Conservation (phyloP, 1,284 basidiomycete genomes). For the Ganoderma multipileum region DNA sequence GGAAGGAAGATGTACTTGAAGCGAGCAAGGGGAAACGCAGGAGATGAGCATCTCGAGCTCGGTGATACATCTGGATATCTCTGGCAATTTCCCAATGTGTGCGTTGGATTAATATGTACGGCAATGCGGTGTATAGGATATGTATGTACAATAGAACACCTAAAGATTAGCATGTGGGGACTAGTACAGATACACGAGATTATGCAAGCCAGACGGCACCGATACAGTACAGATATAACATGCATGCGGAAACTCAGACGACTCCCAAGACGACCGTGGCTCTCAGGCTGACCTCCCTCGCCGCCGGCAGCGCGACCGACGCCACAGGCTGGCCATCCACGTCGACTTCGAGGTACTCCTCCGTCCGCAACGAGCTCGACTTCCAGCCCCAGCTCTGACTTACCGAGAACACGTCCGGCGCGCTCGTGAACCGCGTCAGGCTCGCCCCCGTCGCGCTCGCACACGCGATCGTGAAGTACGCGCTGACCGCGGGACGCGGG, state of each 20-base stretch:
- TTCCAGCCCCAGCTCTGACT: conserved; percentile 87
- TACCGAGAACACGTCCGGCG: conserved; percentile 86
- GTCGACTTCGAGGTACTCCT: conserved; percentile 63
- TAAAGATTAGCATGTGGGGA: background rate
- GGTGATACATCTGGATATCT: background rate
- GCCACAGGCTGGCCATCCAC: conserved; percentile 40
- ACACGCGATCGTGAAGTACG: conserved; percentile 88
- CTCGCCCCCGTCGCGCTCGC: conserved; percentile 83
- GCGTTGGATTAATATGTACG: background rate
- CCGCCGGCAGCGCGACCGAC: conserved; percentile 40
- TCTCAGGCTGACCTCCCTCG: conserved; percentile 66
- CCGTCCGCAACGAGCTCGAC: conserved; percentile 67
- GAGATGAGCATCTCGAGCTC: conserved; percentile 35
- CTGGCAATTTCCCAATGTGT: background rate
- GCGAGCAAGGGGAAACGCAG: conserved; percentile 65
- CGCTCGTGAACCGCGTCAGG: conserved; percentile 84
- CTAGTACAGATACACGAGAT: background rate
- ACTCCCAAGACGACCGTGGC: conserved; percentile 80
- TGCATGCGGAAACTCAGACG: conserved; percentile 49
- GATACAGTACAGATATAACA: background rate
- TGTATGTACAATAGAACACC: background rate
- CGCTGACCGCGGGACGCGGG: conserved; percentile 68
- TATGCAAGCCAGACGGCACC: background rate
- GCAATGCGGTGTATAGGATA: background rate
- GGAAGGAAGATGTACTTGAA: conserved; percentile 70